Evolutionary conservation across 768 basidiomycete genomes (phyloP), one percentile per base, ranked within the genome.

Genomic region (Porpolomopsis calyptriformis): DNA sequence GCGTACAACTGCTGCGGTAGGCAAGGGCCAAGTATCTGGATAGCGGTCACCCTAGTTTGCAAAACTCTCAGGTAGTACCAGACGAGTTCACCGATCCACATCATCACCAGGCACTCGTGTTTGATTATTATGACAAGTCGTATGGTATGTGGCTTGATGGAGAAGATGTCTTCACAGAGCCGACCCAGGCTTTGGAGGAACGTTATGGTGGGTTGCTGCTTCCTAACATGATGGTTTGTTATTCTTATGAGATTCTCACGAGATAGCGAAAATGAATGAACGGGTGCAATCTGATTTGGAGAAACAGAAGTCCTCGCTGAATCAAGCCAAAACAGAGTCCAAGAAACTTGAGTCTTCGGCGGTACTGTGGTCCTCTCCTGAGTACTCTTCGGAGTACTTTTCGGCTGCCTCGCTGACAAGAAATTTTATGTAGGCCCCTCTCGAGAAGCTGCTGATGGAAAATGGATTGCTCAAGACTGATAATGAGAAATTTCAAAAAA

Each of bases 51-150:
- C 75, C 82, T 3, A 82, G 83, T 14, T 61, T 85, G 18, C 85
- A 85, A 58, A 72, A 76, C 40, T 65, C 77, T 7, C 64, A 64
- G 4, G 67, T 68, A 37, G 60, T 90, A 31, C 80, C 84, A 0
- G 84, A 81, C 40, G 83, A 87, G 57, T 85, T 92, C 51, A 78
- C 81, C 35, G 78, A 84, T 53, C 72, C 72, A 4, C 71, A 77
- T 47, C 81, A 91, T 37, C 85, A 89, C 45, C 75, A 74, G 49
- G 82, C 84, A 0, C 67, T 90, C 16, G 82, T 82, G n/a, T 83
- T 86, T 48, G 75, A 82, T 44, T 87, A 85, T 62, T 78, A 75
- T 39, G 67, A 76, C 12, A 70, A 77, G 42, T 72, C 85, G 0
- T 90, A 90, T 53, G 66, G 72, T 4, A 55, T 72, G 4, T 88